These are phyloP conservation scores for Ogataea henricii DNA, from an alignment of 805 yeast species.

Conservation along the genomic window DNA sequence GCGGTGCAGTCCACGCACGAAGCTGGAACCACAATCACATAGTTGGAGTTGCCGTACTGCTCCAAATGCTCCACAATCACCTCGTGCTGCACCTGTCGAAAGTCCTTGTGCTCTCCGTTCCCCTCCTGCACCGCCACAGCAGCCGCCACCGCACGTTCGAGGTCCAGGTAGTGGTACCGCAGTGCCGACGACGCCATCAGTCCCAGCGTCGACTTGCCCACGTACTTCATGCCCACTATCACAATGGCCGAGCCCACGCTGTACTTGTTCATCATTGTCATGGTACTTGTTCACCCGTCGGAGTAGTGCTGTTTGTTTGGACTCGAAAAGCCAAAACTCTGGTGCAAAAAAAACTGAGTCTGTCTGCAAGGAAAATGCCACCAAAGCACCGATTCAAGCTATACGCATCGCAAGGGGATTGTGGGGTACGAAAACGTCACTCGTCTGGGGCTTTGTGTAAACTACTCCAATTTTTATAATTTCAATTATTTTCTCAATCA, in stretches of 20 bases:
- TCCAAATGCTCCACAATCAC: conserved; percentile 3
- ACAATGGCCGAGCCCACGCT: conserved; percentile 4
- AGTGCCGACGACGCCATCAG: conserved; percentile 10
- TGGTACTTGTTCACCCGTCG: too few species aligned
- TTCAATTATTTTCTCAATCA: too few species aligned
- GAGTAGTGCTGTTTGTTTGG: too few species aligned
- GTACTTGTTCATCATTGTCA: background rate
- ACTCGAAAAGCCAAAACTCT: too few species aligned
- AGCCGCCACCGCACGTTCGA: conserved; percentile 1
- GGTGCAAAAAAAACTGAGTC: too few species aligned
- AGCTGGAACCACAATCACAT: conserved; percentile 7
- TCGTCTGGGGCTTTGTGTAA: too few species aligned
- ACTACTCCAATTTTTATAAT: too few species aligned
- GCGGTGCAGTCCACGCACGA: conserved; percentile 2
- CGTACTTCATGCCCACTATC: conserved; percentile 7
- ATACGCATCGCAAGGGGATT: too few species aligned
- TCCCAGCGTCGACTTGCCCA: conserved; percentile 9
- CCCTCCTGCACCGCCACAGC: background rate
- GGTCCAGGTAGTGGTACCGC: conserved; percentile 4
- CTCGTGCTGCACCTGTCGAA: background rate
- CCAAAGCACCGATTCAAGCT: too few species aligned
- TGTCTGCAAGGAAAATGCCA: too few species aligned
- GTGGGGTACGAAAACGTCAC: too few species aligned
- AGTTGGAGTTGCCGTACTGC: conserved; percentile 3
- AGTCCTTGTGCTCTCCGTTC: background rate